phyloP scores from a whole-genome alignment of 75 land plant species.

The Selaginella tamariscina region DNA sequence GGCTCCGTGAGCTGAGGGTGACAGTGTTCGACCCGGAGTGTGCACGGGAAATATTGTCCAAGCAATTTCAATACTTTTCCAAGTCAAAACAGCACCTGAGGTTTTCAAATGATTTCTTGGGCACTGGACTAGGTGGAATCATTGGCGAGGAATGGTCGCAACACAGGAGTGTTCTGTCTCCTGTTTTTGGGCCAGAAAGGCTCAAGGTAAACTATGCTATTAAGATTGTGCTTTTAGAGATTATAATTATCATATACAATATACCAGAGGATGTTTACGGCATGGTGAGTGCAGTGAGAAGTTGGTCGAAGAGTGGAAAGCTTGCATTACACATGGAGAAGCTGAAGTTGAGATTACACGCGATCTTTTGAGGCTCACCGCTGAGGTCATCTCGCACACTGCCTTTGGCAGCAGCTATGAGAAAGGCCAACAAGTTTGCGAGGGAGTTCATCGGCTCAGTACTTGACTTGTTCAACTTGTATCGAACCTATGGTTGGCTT shows the following conservation, averaged over 20 bases:
- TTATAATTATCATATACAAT: background rate
- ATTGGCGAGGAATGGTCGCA: conserved; percentile 31
- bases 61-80: background rate
- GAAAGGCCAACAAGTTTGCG: conserved; percentile 32
- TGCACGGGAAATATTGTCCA: background rate
- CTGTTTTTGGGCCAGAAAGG: conserved; percentile 32
- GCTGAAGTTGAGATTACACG: conserved; percentile 24
- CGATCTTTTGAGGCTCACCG: conserved; percentile 19
- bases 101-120: conserved; percentile 6
- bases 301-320: conserved; percentile 28
- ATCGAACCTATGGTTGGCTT: background rate
- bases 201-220: conserved; percentile 40
- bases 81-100: background rate
- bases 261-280: conserved; percentile 29
- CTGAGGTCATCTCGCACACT: conserved; percentile 36
- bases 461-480: background rate
- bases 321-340: conserved; percentile 9
- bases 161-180: conserved; percentile 20
- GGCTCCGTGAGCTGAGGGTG: background rate
- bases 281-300: conserved; percentile 14
- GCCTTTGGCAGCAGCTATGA: conserved; percentile 35
- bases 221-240: background rate
- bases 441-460: background rate
- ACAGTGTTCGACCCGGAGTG: background rate
- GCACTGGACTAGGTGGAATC: conserved; percentile 11